Base-by-base conservation (phyloP, 176 grass and related monocot genomes). In the Oryza nivara region DNA sequence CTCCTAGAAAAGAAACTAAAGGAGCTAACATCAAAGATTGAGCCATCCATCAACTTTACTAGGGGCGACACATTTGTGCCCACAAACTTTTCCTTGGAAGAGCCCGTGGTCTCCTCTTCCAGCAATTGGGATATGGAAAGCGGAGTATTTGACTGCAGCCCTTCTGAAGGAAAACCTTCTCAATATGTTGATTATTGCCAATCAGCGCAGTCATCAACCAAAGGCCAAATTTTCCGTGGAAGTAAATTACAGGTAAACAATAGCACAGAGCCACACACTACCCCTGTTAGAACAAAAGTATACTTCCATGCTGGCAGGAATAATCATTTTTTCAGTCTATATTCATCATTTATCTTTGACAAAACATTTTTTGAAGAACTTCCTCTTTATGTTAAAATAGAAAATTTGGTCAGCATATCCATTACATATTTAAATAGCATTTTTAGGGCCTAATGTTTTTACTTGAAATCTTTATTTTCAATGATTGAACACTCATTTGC, bases 1-100 rank as follows among this genome's bases (percentile, higher is more conserved):
- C 85, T 98, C 9, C 76, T 98, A 70, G 91, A 98, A 73, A 88
- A 90, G 56, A 93, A 98, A 77, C 61, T 98, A 41, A 89, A 86
- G 83, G 91, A 95, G 83, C 69, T 98, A 76, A 91, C 82, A 36
- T 84, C 84, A 74, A 80, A 72, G 40, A 87, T 84, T 56, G 88
- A 95, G 25, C 82, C 86, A 60, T 91, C 90, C 20, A 77, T 85
- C 76, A 87, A 89, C 74, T 90, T 95, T 40, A 76, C 75, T 36
- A 93, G 76, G 82, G 79, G 80, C 72, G 82, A 88, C 43, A 80
- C 69, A 41, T 89, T 93, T 76, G 8, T 61, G 23, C 70, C 86
- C 58, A 9, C 56, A 75, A 28, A 70, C 44, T 88, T 80, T 72
- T 72, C 79, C 72, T 65, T 69, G 34, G 86, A 76, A n/a, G 76